Percentiles rank a stretch among this genome's conserved stretches.
These are phyloP conservation scores for Limtongozyma cylindracea DNA, from an alignment of 805 yeast genomes.

Conservation along the genomic window DNA sequence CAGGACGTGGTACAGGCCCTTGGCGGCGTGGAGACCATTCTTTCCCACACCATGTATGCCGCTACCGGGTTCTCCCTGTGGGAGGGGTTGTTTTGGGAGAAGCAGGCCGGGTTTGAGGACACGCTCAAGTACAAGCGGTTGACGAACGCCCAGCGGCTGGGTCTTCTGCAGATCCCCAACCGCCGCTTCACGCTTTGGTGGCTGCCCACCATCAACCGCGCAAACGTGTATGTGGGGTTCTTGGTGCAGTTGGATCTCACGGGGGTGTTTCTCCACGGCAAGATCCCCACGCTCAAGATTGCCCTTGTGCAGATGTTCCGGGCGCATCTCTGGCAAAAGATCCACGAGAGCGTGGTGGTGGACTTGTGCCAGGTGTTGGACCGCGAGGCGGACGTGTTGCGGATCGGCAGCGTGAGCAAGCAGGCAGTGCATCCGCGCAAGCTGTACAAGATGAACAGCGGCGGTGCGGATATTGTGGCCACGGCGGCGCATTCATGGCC, in stretches of 20 bases:
- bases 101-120: conserved; percentile 92
- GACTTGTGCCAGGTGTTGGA: conserved; percentile 86
- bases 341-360: conserved; percentile 84
- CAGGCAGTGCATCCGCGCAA: conserved; percentile 92
- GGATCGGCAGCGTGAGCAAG: conserved; percentile 68
- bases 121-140: conserved; percentile 82
- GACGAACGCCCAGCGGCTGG: conserved; percentile 94
- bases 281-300: conserved; percentile 89
- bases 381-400: conserved; percentile 59
- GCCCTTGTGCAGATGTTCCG: conserved; percentile 90
- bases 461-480: conserved; percentile 75
- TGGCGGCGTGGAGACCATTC: conserved; percentile 90
- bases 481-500: conserved; percentile 63
- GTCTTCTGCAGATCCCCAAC: conserved; percentile 91
- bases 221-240: conserved; percentile 94
- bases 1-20: conserved; percentile 92
- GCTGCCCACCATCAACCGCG: conserved; percentile 97
- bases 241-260: conserved; percentile 88
- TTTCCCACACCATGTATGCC: conserved; percentile 84
- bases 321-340: conserved; percentile 97
- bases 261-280: conserved; percentile 92
- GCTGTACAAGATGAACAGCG: conserved; percentile 90
- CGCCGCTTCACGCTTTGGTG: conserved; percentile 96
- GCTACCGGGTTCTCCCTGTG: conserved; percentile 96
- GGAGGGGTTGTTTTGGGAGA: conserved; percentile 99